phyloP scores from a whole-genome alignment of 2,329 filamentous ascomycete genomes.

The Aspergillus tubingensis region DNA sequence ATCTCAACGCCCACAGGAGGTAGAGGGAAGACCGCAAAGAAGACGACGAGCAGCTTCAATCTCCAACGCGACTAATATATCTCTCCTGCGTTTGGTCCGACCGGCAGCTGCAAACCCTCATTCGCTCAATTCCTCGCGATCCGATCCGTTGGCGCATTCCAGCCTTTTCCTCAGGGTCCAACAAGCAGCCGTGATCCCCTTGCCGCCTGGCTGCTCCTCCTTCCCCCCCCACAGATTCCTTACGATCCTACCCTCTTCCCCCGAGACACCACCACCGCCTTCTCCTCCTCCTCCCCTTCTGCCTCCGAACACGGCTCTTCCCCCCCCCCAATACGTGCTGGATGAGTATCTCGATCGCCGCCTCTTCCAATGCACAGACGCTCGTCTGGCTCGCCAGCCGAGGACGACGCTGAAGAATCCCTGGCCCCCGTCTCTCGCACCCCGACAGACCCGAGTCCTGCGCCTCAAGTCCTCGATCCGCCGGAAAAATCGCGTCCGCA shows the following conservation, averaged over 20 bases:
- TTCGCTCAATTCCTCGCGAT: not conserved
- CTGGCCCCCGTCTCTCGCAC: slow-evolving; percentile 30
- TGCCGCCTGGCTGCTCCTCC: slow-evolving; percentile 12
- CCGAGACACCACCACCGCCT: not conserved
- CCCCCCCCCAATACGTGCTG: slow-evolving; percentile 29
- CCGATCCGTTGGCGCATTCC: slow-evolving; percentile 18
- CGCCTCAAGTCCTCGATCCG: slow-evolving; percentile 31
- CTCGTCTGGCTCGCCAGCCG: slow-evolving; percentile 46
- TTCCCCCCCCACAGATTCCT: not conserved
- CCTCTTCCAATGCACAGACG: slow-evolving; percentile 49
- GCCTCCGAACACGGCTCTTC: not conserved
- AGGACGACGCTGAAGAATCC: slow-evolving; percentile 44
- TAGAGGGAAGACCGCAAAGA: not conserved
- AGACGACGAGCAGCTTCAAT: not conserved
- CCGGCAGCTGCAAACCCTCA: not conserved
- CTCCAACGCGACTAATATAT: not conserved
- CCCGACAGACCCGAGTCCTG: slow-evolving; percentile 35
- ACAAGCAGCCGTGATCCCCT: slow-evolving; percentile 12
- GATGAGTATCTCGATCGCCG: slow-evolving; percentile 38
- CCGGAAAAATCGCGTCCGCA: slow-evolving; percentile 37
- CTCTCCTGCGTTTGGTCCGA: not conserved
- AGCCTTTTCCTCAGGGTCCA: slow-evolving; percentile 17
- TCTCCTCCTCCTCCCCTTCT: slow-evolving; percentile 7
- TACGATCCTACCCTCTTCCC: not conserved
- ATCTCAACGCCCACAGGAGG: not conserved